phyloP scores from a whole-genome alignment of 164 flowering plant genomes.

The Sextonia rubra region DNA sequence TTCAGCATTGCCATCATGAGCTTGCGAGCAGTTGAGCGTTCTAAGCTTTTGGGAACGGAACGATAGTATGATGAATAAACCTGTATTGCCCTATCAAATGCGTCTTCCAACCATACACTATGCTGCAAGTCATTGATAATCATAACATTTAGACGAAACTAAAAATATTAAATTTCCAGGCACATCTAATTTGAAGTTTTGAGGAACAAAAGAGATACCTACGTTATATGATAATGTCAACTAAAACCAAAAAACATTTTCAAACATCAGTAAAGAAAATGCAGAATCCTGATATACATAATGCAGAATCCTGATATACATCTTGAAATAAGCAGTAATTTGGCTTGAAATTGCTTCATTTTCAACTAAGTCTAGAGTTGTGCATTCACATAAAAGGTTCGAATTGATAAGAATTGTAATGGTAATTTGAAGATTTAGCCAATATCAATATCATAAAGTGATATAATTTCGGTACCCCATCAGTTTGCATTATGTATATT shows the following conservation, averaged over 20 bases:
- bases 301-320: too few species aligned
- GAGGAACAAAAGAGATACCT: neutral
- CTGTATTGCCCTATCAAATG: slow-evolving; percentile 95
- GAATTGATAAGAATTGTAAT: too few species aligned
- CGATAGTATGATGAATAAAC: slow-evolving; percentile 88
- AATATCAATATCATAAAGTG: too few species aligned
- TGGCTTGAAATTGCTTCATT: too few species aligned
- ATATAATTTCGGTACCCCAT: too few species aligned
- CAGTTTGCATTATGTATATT: too few species aligned
- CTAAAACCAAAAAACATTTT: neutral
- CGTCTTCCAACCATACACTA: slow-evolving; percentile 98
- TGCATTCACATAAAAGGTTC: too few species aligned
- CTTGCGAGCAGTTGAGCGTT: slow-evolving; percentile 96
- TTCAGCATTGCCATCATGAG: slow-evolving; percentile 92
- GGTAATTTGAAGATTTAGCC: too few species aligned
- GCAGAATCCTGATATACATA: too few species aligned
- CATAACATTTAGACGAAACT: slow-evolving; percentile 4
- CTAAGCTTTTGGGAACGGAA: slow-evolving; percentile 96
- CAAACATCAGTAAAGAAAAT: too few species aligned
- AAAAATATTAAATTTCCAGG: neutral
- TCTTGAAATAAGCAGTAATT: too few species aligned
- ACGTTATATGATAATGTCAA: neutral
- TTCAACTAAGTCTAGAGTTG: too few species aligned
- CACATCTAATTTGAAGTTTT: neutral
- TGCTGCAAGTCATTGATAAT: slow-evolving; percentile 59